A percentile compares a stretch with the other conserved stretches of the same genome.
These are phyloP conservation scores for Debaryomyces psychrophilus DNA, from an alignment of 1,139 yeast species.

Conservation along the genomic window DNA sequence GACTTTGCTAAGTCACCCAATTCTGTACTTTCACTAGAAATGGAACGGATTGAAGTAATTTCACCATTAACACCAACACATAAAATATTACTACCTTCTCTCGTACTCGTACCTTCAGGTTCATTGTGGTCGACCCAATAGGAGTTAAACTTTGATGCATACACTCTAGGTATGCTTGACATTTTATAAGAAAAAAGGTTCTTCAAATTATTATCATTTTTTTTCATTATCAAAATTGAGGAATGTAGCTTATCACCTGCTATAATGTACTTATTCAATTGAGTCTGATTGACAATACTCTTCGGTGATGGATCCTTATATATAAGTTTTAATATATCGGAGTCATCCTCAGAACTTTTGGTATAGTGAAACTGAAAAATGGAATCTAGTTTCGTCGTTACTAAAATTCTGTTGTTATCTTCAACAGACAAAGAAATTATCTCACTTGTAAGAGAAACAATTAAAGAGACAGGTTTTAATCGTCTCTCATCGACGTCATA, in stretches of 20 bases:
- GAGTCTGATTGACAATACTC: constrained; percentile 42
- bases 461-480: constrained; percentile 32
- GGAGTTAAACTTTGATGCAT: constrained; percentile 30
- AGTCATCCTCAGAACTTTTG: constrained; percentile 14
- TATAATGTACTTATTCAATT: constrained; percentile 29
- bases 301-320: constrained; percentile 43
- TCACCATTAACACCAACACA: constrained; percentile 57
- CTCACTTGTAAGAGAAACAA: constrained; percentile 39
- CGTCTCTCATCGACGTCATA: constrained; percentile 44
- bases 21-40: constrained; percentile 19
- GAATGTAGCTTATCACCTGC: constrained; percentile 50
- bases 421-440: constrained; percentile 36
- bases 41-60: constrained; percentile 31
- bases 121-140: constrained; percentile 33
- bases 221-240: constrained; percentile 33
- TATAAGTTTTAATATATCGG: constrained; percentile 18
- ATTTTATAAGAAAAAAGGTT: constrained; percentile 24
- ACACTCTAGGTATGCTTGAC: constrained; percentile 49
- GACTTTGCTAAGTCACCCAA: constrained; percentile 12
- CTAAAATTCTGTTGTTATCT: constrained; percentile 25
- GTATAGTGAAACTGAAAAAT: constrained; percentile 30
- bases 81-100: constrained; percentile 26
- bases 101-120: neutral
- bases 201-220: constrained; percentile 10
- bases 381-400: constrained; percentile 49